A percentile compares a stretch with the other conserved stretches of the same genome.
Conservation (phyloP, 805 yeast species). For the Komagataella ulmi region DNA sequence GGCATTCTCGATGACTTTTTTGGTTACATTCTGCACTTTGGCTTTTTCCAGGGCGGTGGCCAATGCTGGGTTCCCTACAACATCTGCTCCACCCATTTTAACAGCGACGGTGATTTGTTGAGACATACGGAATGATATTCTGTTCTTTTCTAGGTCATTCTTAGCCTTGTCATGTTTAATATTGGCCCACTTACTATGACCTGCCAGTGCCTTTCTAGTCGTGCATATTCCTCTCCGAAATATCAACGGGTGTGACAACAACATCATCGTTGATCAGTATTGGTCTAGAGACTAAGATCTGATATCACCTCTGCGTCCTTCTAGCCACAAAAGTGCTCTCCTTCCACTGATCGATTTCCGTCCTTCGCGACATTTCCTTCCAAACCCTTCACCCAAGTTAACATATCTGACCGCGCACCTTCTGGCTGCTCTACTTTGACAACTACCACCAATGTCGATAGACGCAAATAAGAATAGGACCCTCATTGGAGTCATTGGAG, state of each 20-base stretch:
- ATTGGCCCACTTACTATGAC: conserved; percentile 93
- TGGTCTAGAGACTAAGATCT: background rate
- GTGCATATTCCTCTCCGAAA: background rate
- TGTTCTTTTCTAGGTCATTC: conserved; percentile 70
- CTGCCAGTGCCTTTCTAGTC: conserved; percentile 29
- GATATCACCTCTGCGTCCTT: background rate
- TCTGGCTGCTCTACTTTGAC: background rate
- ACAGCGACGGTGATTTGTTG: conserved; percentile 66
- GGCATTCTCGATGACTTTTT: conserved; percentile 79
- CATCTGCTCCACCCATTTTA: conserved; percentile 60
- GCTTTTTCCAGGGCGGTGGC: conserved; percentile 72
- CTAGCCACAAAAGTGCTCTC: background rate
- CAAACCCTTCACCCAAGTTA: background rate
- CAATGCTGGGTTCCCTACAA: conserved; percentile 41
- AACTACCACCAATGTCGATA: background rate
- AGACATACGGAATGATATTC: conserved; percentile 58
- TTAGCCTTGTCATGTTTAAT: conserved; percentile 91
- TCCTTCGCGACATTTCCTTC: conserved; percentile 7
- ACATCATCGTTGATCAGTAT: background rate
- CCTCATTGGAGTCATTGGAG: conserved; percentile 88
- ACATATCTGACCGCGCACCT: background rate
- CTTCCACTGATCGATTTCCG: background rate
- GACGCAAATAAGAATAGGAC: conserved; percentile 51
- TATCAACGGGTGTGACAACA: background rate
- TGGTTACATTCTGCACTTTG: conserved; percentile 59